Evolutionary conservation across 225 moss, liverwort and hornwort genomes (phyloP).

Genomic region (Sphagnum tenellum): DNA sequence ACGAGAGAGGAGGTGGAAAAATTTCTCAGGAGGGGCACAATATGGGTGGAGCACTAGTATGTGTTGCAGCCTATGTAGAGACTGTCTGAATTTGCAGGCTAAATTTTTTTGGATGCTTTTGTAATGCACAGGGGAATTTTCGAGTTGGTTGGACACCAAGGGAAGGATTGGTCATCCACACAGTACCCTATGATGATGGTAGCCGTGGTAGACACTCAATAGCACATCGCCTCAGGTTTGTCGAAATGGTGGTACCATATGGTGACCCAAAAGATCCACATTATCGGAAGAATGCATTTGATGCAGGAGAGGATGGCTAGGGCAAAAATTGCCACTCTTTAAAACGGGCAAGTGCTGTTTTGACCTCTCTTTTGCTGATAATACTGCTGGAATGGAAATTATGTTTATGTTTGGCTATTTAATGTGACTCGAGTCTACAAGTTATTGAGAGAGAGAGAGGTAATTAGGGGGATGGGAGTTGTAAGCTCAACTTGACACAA

Average conservation of each 20-base stretch:
- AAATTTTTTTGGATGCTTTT: constrained; percentile 1
- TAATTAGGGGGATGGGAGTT: too few relatives aligned
- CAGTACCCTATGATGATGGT: constrained; percentile 88
- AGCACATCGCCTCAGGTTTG: constrained; percentile 91
- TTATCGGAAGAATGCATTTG: constrained; percentile 95
- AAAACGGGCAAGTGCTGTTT: constrained; percentile 40
- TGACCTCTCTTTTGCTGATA: too few relatives aligned
- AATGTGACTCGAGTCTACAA: too few relatives aligned
- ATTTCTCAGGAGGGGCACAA: too few relatives aligned
- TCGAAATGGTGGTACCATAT: constrained; percentile 99
- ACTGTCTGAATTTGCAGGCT: too few relatives aligned
- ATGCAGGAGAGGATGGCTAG: constrained; percentile 92
- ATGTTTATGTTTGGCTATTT: too few relatives aligned
- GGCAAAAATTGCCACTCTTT: constrained; percentile 96
- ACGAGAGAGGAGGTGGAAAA: too few relatives aligned
- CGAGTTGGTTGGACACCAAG: constrained; percentile 95
- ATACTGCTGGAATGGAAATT: too few relatives aligned
- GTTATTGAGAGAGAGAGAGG: too few relatives aligned
- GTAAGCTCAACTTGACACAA: too few relatives aligned
- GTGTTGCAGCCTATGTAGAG: too few relatives aligned
- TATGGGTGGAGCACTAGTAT: too few relatives aligned
- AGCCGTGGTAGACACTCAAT: constrained; percentile 90
- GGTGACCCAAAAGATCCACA: constrained; percentile 98
- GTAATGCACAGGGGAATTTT: constrained; percentile 80
- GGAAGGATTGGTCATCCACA: constrained; percentile 90